These are phyloP conservation scores for Candida golubevii DNA, from an alignment of 805 yeast genomes.

Conservation along the genomic window DNA sequence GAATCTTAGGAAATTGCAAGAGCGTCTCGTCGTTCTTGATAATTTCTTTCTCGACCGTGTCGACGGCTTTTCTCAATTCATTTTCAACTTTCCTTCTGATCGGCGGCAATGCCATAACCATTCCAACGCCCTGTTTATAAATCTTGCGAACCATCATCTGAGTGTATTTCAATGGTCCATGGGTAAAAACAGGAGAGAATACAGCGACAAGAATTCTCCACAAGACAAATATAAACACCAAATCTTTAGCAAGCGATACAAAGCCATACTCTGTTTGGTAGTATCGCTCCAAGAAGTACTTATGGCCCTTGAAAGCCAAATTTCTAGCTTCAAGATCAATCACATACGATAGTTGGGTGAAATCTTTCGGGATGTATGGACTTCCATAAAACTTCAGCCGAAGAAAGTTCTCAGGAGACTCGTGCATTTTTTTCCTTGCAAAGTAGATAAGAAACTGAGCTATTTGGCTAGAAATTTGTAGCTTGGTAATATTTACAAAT, in stretches of 20 bases:
- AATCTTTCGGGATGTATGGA: constrained; percentile 22
- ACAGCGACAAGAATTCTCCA: constrained; percentile 8
- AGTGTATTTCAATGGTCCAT: constrained; percentile 14
- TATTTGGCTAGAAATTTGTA: neutral
- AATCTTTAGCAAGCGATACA: constrained; percentile 19
- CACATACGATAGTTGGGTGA: constrained; percentile 13
- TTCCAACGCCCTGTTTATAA: constrained; percentile 8
- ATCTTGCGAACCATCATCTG: neutral
- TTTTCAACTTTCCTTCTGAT: constrained; percentile 52
- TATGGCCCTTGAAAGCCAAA: neutral
- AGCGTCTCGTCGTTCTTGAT: constrained; percentile 50
- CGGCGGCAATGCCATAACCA: constrained; percentile 42
- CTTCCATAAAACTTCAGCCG: constrained; percentile 19
- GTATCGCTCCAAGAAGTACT: constrained; percentile 1
- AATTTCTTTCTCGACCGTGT: constrained; percentile 51
- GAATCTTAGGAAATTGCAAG: constrained; percentile 48
- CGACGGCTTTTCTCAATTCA: constrained; percentile 50
- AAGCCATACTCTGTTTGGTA: constrained; percentile 7
- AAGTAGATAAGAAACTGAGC: neutral
- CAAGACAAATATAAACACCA: constrained; percentile 17
- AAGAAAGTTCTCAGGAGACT: neutral
- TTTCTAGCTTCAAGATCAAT: constrained; percentile 3
- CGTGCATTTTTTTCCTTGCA: neutral
- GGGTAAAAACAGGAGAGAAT: constrained; percentile 1
- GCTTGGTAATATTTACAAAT: neutral